Percentiles rank a stretch among this genome's conserved stretches.
phyloP scores from a whole-genome alignment of 352 stramenopile genomes.

The Phytopythium litorale region DNA sequence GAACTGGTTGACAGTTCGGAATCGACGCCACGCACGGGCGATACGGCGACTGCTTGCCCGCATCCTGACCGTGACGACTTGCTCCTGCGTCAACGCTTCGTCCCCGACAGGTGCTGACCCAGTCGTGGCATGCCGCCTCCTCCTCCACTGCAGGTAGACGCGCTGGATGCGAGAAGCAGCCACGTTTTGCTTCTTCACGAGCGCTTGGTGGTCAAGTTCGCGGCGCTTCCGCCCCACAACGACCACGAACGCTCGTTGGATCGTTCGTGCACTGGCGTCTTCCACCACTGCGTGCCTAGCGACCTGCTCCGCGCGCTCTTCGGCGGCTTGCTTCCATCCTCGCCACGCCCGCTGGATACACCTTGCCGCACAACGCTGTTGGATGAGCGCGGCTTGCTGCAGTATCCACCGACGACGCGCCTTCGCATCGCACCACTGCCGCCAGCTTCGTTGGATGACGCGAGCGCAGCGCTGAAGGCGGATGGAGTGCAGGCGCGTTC shows the following conservation, averaged over 20 bases:
- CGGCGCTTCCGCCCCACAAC: not conserved
- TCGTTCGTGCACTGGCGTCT: not conserved
- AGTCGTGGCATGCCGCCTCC: not conserved
- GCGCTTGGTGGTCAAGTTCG: not conserved
- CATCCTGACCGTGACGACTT: not conserved
- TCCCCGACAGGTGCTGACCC: too few relatives aligned
- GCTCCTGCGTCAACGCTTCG: not conserved
- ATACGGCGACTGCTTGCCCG: not conserved
- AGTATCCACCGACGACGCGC: not conserved
- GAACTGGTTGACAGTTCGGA: constrained; percentile 1
- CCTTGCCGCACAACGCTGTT: not conserved
- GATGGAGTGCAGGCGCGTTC: not conserved
- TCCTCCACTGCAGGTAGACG: not conserved
- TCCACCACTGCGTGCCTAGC: not conserved
- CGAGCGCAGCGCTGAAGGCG: not conserved
- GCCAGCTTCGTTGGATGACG: constrained; percentile 9
- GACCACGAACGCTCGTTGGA: not conserved
- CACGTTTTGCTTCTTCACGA: not conserved
- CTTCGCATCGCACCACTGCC: not conserved
- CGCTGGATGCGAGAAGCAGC: not conserved
- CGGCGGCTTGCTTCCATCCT: not conserved
- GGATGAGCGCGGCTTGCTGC: not conserved
- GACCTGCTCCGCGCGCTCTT: not conserved
- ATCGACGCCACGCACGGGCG: constrained; percentile 4
- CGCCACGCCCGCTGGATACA: constrained; percentile 11